Percentiles rank a stretch among this genome's conserved stretches.
These are phyloP conservation scores for Trypanosoma avium DNA, from an alignment of 208 protist species.

Conservation along the genomic window DNA sequence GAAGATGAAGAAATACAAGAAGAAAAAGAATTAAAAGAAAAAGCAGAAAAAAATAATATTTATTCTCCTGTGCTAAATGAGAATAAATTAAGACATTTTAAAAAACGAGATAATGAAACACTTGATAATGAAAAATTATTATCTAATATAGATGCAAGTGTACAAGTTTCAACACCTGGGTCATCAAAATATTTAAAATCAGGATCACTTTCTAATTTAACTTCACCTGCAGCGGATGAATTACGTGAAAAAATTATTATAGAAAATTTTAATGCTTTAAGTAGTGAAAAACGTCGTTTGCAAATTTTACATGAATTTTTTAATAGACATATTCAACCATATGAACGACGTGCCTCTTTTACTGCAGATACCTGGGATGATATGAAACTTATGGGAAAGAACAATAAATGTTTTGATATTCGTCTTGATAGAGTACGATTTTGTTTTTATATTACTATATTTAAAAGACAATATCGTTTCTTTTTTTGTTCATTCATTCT, in stretches of 20 bases:
- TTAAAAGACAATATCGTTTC: slow-evolving; percentile 35
- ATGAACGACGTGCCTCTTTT: slow-evolving; percentile 44
- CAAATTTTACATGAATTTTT: slow-evolving; percentile 47
- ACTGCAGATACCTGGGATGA: slow-evolving; percentile 59
- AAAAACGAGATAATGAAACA: too few species aligned
- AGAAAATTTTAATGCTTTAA: slow-evolving; percentile 45
- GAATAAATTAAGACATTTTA: too few species aligned
- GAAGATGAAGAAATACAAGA: too few species aligned
- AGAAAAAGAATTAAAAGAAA: too few species aligned
- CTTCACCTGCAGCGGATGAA: slow-evolving; percentile 16
- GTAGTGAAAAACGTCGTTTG: slow-evolving; percentile 30
- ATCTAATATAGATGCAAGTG: too few species aligned
- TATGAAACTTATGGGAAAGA: slow-evolving; percentile 27
- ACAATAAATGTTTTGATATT: slow-evolving; percentile 36
- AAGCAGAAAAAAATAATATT: too few species aligned
- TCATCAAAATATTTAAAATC: too few species aligned
- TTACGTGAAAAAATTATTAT: slow-evolving; percentile 34
- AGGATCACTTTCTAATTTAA: too few species aligned
- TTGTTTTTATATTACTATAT: slow-evolving; percentile 47
- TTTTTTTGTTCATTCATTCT: slow-evolving; percentile 59
- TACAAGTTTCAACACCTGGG: too few species aligned
- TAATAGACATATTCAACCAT: slow-evolving; percentile 45
- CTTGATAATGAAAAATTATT: too few species aligned
- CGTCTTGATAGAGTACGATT: slow-evolving; percentile 36
- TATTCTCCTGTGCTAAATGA: too few species aligned